A percentile compares a stretch with the other conserved stretches of the same genome.
phyloP scores from a whole-genome alignment of 1,284 basidiomycete genomes.

The Meira nashicola region DNA sequence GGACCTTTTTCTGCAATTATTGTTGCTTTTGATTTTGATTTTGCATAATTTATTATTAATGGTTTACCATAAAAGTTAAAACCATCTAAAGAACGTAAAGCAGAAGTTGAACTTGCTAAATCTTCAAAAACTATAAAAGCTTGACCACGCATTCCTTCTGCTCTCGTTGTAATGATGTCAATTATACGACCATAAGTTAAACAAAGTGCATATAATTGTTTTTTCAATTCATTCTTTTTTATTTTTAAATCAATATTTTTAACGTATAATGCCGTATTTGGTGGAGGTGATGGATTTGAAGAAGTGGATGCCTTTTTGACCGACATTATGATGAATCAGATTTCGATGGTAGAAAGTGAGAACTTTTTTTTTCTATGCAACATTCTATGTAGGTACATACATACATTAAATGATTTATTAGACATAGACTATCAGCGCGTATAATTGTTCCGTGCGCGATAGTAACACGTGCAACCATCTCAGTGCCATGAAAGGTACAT shows the following conservation, averaged over 20 bases:
- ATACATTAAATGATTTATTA: too few relatives aligned
- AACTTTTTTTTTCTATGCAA: too few relatives aligned
- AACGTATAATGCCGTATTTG: slow-evolving; percentile 84
- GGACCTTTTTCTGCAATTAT: slow-evolving; percentile 43
- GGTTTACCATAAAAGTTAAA: slow-evolving; percentile 89
- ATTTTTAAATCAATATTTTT: slow-evolving; percentile 91
- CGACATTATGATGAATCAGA: not conserved
- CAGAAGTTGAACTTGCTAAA: slow-evolving; percentile 78
- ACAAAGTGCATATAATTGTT: slow-evolving; percentile 83
- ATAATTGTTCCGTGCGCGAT: not conserved
- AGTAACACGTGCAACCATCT: too few relatives aligned
- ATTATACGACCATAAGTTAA: slow-evolving; percentile 86
- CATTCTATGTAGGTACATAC: too few relatives aligned
- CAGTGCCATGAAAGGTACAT: too few relatives aligned
- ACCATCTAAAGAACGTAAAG: slow-evolving; percentile 81
- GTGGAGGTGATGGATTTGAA: slow-evolving; percentile 54
- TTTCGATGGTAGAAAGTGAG: too few relatives aligned
- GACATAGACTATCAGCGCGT: not conserved
- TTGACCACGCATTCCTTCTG: slow-evolving; percentile 81
- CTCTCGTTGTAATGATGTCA: slow-evolving; percentile 90
- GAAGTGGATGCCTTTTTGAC: not conserved
- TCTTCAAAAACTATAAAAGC: slow-evolving; percentile 94
- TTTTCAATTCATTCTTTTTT: slow-evolving; percentile 82
- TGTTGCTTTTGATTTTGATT: slow-evolving; percentile 53
- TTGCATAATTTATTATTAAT: slow-evolving; percentile 59